phyloP scores from a whole-genome alignment of 2,329 filamentous ascomycete species.

The Nemania sp. region DNA sequence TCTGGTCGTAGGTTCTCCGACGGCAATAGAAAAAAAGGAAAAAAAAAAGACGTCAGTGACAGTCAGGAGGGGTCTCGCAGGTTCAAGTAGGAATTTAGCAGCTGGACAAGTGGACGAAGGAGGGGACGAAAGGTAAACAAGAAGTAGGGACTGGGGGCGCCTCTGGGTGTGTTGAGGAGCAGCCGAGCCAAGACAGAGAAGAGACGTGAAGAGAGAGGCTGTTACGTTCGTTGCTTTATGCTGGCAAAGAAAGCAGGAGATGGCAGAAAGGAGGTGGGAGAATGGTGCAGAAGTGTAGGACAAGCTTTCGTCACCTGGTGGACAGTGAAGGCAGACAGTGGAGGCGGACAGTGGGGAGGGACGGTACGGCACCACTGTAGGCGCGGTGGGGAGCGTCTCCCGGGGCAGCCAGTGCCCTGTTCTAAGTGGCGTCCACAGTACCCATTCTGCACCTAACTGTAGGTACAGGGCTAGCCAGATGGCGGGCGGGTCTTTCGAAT shows the following conservation, averaged over 20 bases:
- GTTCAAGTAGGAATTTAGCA: constrained; percentile 9
- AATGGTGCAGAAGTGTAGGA: constrained; percentile 36
- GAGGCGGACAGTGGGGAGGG: too few relatives aligned
- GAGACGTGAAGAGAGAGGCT: too few relatives aligned
- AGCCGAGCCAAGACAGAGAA: constrained; percentile 33
- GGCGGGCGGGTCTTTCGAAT: constrained; percentile 34
- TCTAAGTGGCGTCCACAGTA: not conserved
- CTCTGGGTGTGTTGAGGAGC: constrained; percentile 28
- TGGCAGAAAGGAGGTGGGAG: constrained; percentile 35
- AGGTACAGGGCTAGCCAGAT: not conserved
- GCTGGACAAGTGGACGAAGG: constrained; percentile 23
- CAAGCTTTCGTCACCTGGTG: constrained; percentile 33
- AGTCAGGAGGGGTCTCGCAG: constrained; percentile 16
- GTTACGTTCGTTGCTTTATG: constrained; percentile 23
- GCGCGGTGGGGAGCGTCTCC: constrained; percentile 4
- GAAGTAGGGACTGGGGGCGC: constrained; percentile 11
- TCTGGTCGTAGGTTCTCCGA: constrained; percentile 13
- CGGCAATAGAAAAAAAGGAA: constrained; percentile 20
- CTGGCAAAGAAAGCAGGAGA: constrained; percentile 32
- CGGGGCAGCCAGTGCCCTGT: not conserved
- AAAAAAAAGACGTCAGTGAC: constrained; percentile 25
- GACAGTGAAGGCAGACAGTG: too few relatives aligned
- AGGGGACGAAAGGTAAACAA: constrained; percentile 27
- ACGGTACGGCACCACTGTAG: not conserved
- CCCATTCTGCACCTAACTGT: too few relatives aligned